These are phyloP conservation scores for Xylaria sp. DNA, from an alignment of 2,329 filamentous ascomycete genomes.

Conservation along the genomic window DNA sequence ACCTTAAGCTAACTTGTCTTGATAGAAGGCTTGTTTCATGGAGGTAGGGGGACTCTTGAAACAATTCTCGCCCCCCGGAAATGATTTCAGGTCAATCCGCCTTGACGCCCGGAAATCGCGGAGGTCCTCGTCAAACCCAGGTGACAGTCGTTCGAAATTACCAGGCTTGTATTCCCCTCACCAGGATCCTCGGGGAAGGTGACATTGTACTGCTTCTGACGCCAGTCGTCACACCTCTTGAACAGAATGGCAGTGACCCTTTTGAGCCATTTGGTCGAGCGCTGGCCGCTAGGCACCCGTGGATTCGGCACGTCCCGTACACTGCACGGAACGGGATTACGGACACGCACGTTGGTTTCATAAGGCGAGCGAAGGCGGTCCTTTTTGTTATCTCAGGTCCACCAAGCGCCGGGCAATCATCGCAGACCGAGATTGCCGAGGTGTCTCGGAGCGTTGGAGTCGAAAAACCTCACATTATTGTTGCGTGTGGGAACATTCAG, in stretches of 20 bases:
- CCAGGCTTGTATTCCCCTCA: conserved; percentile 59
- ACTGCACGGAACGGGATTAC: conserved; percentile 72
- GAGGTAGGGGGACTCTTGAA: conserved; percentile 43
- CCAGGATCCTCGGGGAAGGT: conserved; percentile 58
- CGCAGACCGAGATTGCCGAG: conserved; percentile 65
- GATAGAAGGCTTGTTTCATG: conserved; percentile 39
- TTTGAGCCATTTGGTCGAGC: conserved; percentile 77
- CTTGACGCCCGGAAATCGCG: conserved; percentile 46
- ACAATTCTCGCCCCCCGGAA: conserved; percentile 45
- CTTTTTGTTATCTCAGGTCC: conserved; percentile 69
- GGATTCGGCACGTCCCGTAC: conserved; percentile 78
- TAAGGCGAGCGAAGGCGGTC: conserved; percentile 68
- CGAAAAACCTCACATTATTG: conserved; percentile 61
- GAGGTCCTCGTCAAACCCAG: conserved; percentile 47
- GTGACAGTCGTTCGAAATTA: conserved; percentile 47
- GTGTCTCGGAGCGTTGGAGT: conserved; percentile 58
- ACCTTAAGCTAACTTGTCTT: conserved; percentile 22
- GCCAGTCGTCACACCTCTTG: conserved; percentile 62
- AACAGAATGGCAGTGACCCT: conserved; percentile 66
- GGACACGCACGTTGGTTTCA: conserved; percentile 70
- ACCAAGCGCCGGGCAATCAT: conserved; percentile 58
- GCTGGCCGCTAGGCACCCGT: conserved; percentile 67
- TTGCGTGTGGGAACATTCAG: conserved; percentile 62
- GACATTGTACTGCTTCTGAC: conserved; percentile 72
- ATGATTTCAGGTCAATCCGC: conserved; percentile 49